Conservation (phyloP, 345 rosid genomes). For the Salix exigua region DNA sequence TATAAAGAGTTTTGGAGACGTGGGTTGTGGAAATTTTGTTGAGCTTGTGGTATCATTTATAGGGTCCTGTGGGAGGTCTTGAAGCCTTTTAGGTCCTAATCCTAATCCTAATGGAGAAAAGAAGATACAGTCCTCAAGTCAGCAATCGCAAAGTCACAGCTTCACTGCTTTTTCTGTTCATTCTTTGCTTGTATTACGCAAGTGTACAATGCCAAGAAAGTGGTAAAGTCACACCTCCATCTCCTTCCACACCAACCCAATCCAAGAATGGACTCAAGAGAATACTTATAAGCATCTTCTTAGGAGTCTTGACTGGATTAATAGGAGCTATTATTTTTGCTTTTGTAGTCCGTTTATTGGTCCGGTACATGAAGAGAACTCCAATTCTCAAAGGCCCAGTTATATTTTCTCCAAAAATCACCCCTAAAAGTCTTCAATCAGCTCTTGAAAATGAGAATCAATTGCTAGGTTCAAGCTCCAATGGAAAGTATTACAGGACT, state of each 20-base stretch:
- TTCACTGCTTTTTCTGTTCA: constrained; percentile 32
- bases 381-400: constrained; percentile 95
- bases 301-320: constrained; percentile 63
- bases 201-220: constrained; percentile 51
- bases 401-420: constrained; percentile 71
- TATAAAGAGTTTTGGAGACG: not conserved
- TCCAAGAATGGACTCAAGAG: constrained; percentile 46
- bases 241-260: constrained; percentile 38
- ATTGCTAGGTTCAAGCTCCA: constrained; percentile 70
- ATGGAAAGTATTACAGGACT: constrained; percentile 67
- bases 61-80: constrained; percentile 17
- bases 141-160: constrained; percentile 11
- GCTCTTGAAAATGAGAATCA: constrained; percentile 65
- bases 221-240: constrained; percentile 36
- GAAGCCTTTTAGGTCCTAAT: constrained; percentile 17
- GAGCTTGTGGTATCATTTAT: constrained; percentile 17
- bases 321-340: constrained; percentile 53
- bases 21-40: constrained; percentile 2
- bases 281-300: constrained; percentile 47
- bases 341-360: constrained; percentile 44
- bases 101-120: constrained; percentile 39
- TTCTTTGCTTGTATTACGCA: constrained; percentile 29
- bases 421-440: constrained; percentile 60
- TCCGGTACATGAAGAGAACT: constrained; percentile 62
- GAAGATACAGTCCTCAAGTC: constrained; percentile 26